phyloP scores from a whole-genome alignment of 106 monocot species.

The Platanthera zijinensis region DNA sequence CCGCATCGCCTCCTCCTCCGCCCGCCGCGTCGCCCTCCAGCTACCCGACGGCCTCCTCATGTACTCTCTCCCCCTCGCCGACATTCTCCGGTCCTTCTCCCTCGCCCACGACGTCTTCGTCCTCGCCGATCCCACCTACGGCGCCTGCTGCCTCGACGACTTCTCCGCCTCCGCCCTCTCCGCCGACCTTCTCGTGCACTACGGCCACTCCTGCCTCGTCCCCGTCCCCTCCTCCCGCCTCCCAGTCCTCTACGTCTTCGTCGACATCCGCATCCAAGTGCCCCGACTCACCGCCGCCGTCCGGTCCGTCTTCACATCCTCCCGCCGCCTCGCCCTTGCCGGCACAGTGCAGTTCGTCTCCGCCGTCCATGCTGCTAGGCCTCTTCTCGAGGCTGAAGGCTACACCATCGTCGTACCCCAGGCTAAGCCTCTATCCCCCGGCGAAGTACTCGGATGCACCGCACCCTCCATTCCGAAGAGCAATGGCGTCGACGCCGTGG shows the following conservation, averaged over 20 bases:
- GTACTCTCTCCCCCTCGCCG: conserved; percentile 78
- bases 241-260: conserved; percentile 82
- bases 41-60: conserved; percentile 95
- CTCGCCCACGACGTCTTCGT: conserved; percentile 45
- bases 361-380: conserved; percentile 54
- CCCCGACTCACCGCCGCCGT: conserved; percentile 38
- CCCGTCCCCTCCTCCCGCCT: conserved; percentile 59
- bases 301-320: conserved; percentile 22
- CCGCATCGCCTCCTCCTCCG: conserved; percentile 51
- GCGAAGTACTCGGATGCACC: conserved; percentile 93
- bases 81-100: conserved; percentile 58
- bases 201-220: conserved; percentile 93
- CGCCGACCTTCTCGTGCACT: conserved; percentile 84
- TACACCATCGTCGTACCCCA: conserved; percentile 63
- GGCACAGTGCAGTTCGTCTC: conserved; percentile 87
- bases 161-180: conserved; percentile 51
- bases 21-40: conserved; percentile 71
- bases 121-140: conserved; percentile 95
- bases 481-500: conserved; percentile 34
- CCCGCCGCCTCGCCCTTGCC: conserved; percentile 44
- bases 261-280: conserved; percentile 66
- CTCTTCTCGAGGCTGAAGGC: conserved; percentile 25
- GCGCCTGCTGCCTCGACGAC: conserved; percentile 94
- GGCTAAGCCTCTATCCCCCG: conserved; percentile 81
- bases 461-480: conserved; percentile 46